Conservation (phyloP, 768 basidiomycete species). For the Lyophyllum atratum region DNA sequence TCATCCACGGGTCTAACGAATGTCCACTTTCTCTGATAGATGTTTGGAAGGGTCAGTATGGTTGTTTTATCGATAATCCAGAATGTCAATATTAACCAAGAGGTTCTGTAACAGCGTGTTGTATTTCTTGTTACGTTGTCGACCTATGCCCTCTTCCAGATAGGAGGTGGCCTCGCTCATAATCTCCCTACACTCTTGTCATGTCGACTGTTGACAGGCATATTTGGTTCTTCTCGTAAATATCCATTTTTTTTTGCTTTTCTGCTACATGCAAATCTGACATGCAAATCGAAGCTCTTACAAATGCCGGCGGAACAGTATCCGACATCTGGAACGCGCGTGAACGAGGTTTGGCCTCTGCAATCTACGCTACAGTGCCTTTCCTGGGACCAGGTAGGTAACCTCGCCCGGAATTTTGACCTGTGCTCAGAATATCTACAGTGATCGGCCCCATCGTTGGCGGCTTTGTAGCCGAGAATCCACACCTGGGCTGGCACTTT, state of each 20-base stretch:
- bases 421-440: conserved; percentile 19
- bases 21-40: conserved; percentile 26
- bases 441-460: conserved; percentile 71
- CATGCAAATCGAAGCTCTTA: conserved; percentile 42
- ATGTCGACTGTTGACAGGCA: conserved; percentile 57
- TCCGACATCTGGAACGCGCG: conserved; percentile 60
- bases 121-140: conserved; percentile 56
- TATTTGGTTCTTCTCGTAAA: conserved; percentile 58
- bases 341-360: conserved; percentile 61
- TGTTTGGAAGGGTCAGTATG: conserved; percentile 53
- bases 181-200: conserved; percentile 49
- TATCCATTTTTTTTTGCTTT: conserved; percentile 5
- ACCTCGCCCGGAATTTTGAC: not conserved
- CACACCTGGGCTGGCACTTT: conserved; percentile 56
- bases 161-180: conserved; percentile 54
- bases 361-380: conserved; percentile 58
- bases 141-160: conserved; percentile 52
- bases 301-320: conserved; percentile 59
- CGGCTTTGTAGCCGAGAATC: conserved; percentile 56
- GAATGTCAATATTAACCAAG: not conserved
- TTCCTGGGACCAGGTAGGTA: conserved; percentile 57
- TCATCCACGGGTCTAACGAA: conserved; percentile 7
- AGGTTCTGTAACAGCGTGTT: conserved; percentile 36
- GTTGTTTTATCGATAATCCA: not conserved
- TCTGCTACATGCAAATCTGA: conserved; percentile 6